phyloP scores from a whole-genome alignment of 1,139 yeast species.

The Eremothecium cymbalariae region DNA sequence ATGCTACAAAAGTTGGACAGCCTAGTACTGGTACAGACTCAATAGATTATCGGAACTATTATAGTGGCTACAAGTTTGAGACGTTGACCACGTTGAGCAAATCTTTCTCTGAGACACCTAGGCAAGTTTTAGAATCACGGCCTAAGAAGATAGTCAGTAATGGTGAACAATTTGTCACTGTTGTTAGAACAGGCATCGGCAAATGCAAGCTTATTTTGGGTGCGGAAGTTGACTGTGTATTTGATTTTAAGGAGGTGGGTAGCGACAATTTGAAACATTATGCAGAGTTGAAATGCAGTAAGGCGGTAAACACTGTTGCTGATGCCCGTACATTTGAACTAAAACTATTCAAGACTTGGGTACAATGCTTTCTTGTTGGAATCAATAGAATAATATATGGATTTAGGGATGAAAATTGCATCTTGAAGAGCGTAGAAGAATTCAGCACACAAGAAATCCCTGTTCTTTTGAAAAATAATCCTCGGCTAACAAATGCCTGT shows the following conservation, averaged over 20 bases:
- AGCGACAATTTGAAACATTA: conserved; percentile 57
- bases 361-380: conserved; percentile 86
- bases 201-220: conserved; percentile 60
- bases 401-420: conserved; percentile 65
- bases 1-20: conserved; percentile 36
- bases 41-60: conserved; percentile 40
- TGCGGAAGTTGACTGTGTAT: conserved; percentile 87
- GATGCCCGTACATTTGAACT: conserved; percentile 47
- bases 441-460: conserved; percentile 77
- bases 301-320: conserved; percentile 38
- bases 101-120: conserved; percentile 64
- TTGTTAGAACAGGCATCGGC: conserved; percentile 81
- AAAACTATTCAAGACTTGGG: conserved; percentile 77
- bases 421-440: conserved; percentile 61
- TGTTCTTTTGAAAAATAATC: conserved; percentile 38
- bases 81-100: conserved; percentile 62
- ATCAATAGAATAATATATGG: conserved; percentile 74
- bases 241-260: conserved; percentile 63
- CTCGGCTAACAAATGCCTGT: conserved; percentile 52
- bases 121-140: conserved; percentile 61
- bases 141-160: conserved; percentile 51
- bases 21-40: conserved; percentile 23
- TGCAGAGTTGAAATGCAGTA: conserved; percentile 74
- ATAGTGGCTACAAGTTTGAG: conserved; percentile 81
- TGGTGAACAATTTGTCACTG: conserved; percentile 68